Evolutionary conservation across 495 filamentous ascomycete genomes (phyloP).

Genomic region (Tuber melanosporum): DNA sequence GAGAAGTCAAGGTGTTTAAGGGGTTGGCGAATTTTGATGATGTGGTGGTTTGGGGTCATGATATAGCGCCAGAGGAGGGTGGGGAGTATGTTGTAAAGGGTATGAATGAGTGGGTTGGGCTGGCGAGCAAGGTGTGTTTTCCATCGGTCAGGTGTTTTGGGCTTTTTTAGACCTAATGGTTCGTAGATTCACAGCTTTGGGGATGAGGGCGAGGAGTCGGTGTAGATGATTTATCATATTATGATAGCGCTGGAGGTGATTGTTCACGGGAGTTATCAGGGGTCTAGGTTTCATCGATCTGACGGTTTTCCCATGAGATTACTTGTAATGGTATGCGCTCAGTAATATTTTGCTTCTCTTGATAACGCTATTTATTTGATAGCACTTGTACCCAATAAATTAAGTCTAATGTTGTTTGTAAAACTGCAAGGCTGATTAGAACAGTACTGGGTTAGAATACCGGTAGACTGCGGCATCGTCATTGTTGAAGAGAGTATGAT

Average conservation of each 20-base stretch:
- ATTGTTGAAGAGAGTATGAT: not conserved
- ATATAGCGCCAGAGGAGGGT: constrained; percentile 47
- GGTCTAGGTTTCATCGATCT: not conserved
- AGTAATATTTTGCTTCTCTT: not conserved
- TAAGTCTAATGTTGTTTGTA: not conserved
- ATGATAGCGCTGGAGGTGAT: not conserved
- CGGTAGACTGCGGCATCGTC: not conserved
- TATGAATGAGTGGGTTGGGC: constrained; percentile 75
- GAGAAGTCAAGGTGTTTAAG: constrained; percentile 56
- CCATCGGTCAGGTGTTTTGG: not conserved
- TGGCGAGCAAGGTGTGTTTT: constrained; percentile 54
- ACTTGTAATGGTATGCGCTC: not conserved
- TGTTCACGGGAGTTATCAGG: not conserved
- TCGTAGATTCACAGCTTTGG: not conserved
- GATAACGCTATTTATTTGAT: not conserved
- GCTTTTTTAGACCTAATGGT: not conserved
- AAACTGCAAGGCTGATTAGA: not conserved
- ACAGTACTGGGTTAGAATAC: not conserved
- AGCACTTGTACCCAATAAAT: not conserved
- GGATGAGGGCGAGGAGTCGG: not conserved
- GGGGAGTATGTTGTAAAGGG: constrained; percentile 55
- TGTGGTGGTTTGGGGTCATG: constrained; percentile 78
- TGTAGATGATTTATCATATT: not conserved
- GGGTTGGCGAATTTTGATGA: constrained; percentile 65
- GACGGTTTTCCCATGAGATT: not conserved